These are phyloP conservation scores for Vitis hybrid DNA, from an alignment of 177 flowering plant species.

Conservation along the genomic window DNA sequence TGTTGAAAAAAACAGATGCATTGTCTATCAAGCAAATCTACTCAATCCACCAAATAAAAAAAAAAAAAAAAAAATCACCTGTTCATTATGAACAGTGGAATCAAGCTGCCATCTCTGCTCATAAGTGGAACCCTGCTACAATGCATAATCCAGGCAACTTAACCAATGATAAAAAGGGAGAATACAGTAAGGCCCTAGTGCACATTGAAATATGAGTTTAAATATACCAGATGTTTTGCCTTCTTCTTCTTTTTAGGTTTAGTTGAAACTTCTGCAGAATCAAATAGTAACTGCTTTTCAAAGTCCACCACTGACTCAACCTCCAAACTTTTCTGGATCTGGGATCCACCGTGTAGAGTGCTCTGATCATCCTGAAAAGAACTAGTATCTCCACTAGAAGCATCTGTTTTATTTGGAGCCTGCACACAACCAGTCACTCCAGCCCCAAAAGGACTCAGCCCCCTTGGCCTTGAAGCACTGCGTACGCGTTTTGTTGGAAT, in stretches of 20 bases:
- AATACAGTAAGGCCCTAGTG: conserved; percentile 1
- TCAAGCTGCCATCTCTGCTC: conserved; percentile 77
- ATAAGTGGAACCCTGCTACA: conserved; percentile 61
- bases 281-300: conserved; percentile 63
- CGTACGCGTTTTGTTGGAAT: conserved; percentile 89
- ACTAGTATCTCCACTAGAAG: conserved; percentile 95
- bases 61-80: conserved; percentile 37
- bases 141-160: conserved; percentile 19
- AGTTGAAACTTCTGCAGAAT: conserved; percentile 60
- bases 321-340: conserved; percentile 58
- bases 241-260: conserved; percentile 89
- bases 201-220: conserved; percentile 22
- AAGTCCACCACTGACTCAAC: conserved; percentile 82
- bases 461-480: conserved; percentile 85
- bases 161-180: conserved; percentile 5
- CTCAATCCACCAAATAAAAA: not conserved
- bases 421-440: conserved; percentile 51
- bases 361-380: conserved; percentile 96
- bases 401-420: conserved; percentile 63
- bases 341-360: conserved; percentile 69
- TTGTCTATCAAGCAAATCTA: not conserved
- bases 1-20: no score
- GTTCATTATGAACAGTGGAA: conserved; percentile 53
- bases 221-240: conserved; percentile 60
- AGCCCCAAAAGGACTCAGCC: conserved; percentile 55